A percentile compares a stretch with the other conserved stretches of the same genome.
phyloP scores from a whole-genome alignment of 768 basidiomycete genomes.

The Lactarius trivialis region DNA sequence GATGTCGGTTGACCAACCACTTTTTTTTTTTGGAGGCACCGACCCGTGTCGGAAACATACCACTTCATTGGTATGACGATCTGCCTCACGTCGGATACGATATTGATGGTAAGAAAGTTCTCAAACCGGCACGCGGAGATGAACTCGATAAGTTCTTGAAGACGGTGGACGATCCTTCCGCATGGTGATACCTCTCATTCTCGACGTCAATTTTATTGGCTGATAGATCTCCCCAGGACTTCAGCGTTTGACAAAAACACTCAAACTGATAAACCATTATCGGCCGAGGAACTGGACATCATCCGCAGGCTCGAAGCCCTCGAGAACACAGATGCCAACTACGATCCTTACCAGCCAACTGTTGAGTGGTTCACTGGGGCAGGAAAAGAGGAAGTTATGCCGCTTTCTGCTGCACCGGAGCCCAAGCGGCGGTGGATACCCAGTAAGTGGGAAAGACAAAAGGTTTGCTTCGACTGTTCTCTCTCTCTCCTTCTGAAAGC shows the following conservation, averaged over 20 bases:
- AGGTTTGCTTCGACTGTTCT: conserved; percentile 43
- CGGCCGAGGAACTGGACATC: conserved; percentile 88
- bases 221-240: conserved; percentile 48
- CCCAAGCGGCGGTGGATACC: conserved; percentile 96
- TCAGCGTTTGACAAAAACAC: conserved; percentile 86
- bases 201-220: background rate
- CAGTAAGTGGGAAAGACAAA: conserved; percentile 99
- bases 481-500: background rate
- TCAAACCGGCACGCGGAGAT: conserved; percentile 91
- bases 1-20: conserved; percentile 15
- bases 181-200: conserved; percentile 52
- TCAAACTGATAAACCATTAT: conserved; percentile 80
- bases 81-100: conserved; percentile 98
- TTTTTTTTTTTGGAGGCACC: conserved; percentile 50
- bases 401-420: conserved; percentile 83
- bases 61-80: conserved; percentile 99
- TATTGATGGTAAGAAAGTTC: conserved; percentile 87
- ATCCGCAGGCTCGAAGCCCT: conserved; percentile 84
- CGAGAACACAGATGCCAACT: conserved; percentile 85
- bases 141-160: conserved; percentile 95
- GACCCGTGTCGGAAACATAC: conserved; percentile 93
- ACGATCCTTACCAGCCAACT: conserved; percentile 90
- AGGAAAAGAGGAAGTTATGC: conserved; percentile 93
- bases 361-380: conserved; percentile 97
- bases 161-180: conserved; percentile 84